phyloP scores from a whole-genome alignment of 2,329 filamentous ascomycete genomes.

The Didymella segeticola region DNA sequence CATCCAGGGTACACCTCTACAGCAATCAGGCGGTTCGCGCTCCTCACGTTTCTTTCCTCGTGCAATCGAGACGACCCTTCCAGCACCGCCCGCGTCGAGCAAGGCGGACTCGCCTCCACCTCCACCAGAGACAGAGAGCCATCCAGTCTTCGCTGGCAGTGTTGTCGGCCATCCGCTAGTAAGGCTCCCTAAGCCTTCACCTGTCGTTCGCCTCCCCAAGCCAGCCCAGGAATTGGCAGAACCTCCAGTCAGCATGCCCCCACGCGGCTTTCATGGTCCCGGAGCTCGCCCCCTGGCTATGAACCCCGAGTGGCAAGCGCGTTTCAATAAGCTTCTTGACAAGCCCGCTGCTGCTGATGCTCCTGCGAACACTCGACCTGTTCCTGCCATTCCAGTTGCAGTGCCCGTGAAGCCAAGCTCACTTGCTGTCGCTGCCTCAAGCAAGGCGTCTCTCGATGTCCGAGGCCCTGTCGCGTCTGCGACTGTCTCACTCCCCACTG shows the following conservation, averaged over 20 bases:
- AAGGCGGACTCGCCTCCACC: constrained; percentile 50
- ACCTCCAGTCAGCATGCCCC: constrained; percentile 51
- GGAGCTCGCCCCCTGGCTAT: constrained; percentile 50
- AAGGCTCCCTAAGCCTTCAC: constrained; percentile 71
- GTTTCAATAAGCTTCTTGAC: constrained; percentile 78
- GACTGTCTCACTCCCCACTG: constrained; percentile 72
- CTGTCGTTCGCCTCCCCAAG: constrained; percentile 83
- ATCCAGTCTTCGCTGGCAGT: constrained; percentile 76
- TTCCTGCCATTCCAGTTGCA: constrained; percentile 39
- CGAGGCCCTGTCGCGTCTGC: constrained; percentile 58
- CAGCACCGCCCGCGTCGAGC: constrained; percentile 27
- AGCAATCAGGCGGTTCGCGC: constrained; percentile 36
- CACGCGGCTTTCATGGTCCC: constrained; percentile 34
- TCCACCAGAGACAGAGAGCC: constrained; percentile 74
- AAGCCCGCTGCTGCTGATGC: constrained; percentile 58
- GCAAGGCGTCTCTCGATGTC: constrained; percentile 65
- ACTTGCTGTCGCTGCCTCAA: constrained; percentile 70
- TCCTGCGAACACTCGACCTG: constrained; percentile 16
- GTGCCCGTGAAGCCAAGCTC: constrained; percentile 50
- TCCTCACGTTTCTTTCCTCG: constrained; percentile 50
- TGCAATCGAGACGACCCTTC: constrained; percentile 31
- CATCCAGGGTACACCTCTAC: constrained; percentile 31
- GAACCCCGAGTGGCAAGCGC: constrained; percentile 74
- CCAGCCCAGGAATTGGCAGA: constrained; percentile 42
- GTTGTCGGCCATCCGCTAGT: constrained; percentile 68